phyloP scores from a whole-genome alignment of 73 alveolate species.

The Paramecium biaurelia region DNA sequence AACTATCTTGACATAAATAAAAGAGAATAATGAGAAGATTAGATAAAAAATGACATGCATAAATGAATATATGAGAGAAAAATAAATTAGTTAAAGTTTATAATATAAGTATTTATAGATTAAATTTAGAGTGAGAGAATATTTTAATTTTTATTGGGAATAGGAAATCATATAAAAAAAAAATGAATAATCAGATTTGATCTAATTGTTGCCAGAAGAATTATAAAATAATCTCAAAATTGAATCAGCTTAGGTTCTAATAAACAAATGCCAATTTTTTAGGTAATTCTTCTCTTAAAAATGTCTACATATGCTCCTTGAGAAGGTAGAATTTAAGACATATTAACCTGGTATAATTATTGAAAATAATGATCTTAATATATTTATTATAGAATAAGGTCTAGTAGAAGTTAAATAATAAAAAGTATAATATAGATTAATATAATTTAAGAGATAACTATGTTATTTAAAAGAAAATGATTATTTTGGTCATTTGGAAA shows the following conservation, averaged over 20 bases:
- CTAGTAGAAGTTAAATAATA: neutral
- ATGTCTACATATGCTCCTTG: neutral
- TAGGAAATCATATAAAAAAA: constrained; percentile 14
- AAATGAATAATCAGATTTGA: neutral
- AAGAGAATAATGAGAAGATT: constrained; percentile 41
- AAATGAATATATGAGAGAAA: constrained; percentile 56
- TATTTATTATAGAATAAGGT: neutral
- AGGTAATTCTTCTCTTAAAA: neutral
- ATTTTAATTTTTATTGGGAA: constrained; percentile 52
- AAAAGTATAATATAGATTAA: neutral
- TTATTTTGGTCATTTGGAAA: constrained; percentile 5
- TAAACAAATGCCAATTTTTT: constrained; percentile 34
- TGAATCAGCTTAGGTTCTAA: neutral
- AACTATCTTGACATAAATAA: constrained; percentile 32
- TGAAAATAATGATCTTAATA: neutral
- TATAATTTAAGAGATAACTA: neutral
- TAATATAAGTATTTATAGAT: neutral
- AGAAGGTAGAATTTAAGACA: neutral
- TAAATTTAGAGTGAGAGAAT: constrained; percentile 52
- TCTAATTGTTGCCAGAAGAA: constrained; percentile 49
- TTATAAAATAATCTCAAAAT: neutral
- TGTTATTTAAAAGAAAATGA: neutral
- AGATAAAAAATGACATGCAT: constrained; percentile 42
- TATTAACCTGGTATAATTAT: neutral
- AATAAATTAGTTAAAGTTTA: constrained; percentile 22